Evolutionary conservation across 2,329 filamentous ascomycete genomes (phyloP).

Genomic region (Leptographium radiaticola): DNA sequence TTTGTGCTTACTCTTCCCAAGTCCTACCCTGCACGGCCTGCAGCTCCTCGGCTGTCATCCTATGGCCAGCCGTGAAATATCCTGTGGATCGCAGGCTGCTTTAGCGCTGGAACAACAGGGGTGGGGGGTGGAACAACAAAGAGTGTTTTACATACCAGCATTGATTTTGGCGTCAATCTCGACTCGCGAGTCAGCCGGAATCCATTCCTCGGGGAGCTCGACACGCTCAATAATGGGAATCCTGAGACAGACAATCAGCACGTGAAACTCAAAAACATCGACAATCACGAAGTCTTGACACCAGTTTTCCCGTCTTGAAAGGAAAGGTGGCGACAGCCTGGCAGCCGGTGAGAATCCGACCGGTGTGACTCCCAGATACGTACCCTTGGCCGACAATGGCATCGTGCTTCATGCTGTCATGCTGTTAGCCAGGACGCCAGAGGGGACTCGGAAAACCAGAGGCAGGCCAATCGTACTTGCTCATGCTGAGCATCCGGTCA

Average conservation of each 20-base stretch:
- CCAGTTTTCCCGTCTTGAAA: too few species aligned
- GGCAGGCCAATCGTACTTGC: slow-evolving; percentile 49
- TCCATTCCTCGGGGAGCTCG: slow-evolving; percentile 85
- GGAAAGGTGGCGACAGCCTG: too few species aligned
- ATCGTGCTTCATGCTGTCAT: slow-evolving; percentile 71
- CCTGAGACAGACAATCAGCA: slow-evolving; percentile 20
- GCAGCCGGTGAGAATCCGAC: too few species aligned
- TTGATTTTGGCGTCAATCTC: slow-evolving; percentile 99
- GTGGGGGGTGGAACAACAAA: not conserved
- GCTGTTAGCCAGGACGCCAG: slow-evolving; percentile 1
- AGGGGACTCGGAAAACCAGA: not conserved
- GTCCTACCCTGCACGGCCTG: slow-evolving; percentile 75
- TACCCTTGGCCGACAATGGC: slow-evolving; percentile 73
- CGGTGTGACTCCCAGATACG: slow-evolving; percentile 13
- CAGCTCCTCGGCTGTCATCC: slow-evolving; percentile 78
- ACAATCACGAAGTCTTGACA: not conserved
- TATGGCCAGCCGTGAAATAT: slow-evolving; percentile 76
- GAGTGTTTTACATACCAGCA: slow-evolving; percentile 60
- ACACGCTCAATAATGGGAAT: slow-evolving; percentile 83
- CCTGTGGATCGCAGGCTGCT: slow-evolving; percentile 19
- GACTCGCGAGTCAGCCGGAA: slow-evolving; percentile 88
- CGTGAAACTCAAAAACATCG: not conserved
- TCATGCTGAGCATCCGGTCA: slow-evolving; percentile 97
- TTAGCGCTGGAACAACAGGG: not conserved
- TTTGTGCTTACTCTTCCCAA: slow-evolving; percentile 62